Base-by-base conservation (phyloP, 345 rosid genomes). In the Angophora floribunda region DNA sequence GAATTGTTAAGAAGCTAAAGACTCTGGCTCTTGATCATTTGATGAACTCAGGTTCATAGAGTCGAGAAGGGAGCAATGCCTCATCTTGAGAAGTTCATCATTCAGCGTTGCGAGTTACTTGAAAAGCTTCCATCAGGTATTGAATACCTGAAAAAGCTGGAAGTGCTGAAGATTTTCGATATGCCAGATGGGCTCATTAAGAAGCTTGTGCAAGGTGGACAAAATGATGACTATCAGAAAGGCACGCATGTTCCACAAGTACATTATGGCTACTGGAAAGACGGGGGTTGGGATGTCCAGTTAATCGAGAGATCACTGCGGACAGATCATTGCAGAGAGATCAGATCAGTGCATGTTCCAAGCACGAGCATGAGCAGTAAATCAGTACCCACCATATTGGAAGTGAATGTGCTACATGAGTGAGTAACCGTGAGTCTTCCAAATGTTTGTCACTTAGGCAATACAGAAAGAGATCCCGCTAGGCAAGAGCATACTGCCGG, bases 61-160 rank as follows among this genome's bases (percentile, higher is more conserved):
- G 65, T 92, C 65, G 89, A 92, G 80, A 79, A 85, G 28, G 92
- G 89, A 30, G 92, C 92, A n/a, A 57, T 91, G 90, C 91, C 92
- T 59, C 41, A 59, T 14, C 59, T 92, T 10, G 92, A 91, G 79
- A 89, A 89, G 88, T 32, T 91, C n/a, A 87, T 86, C 49, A 90
- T 92, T 41, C 91, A 89, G 85, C 89, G 91, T 7, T 91, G 92
- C 85, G 82, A 88, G 55, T 45, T 70, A 26, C 80, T 91, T 53
- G 44, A 88, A 57, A 70, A 88, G 61, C 88, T 91, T 14, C 93
- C 94, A 2, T 87, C 78, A 13, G 92, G 94, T 7, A 90, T 92
- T 9, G 91, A 91, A 82, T 88, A 88, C 59, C 63, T 92, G 75
- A 84, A 52, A 22, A 92, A 41, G 84, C 91, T 92, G 7, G 87